Percentiles rank a stretch among this genome's conserved stretches.
These are phyloP conservation scores for Monosporascus sp. DNA, from an alignment of 2,329 filamentous ascomycete genomes.

Conservation along the genomic window DNA sequence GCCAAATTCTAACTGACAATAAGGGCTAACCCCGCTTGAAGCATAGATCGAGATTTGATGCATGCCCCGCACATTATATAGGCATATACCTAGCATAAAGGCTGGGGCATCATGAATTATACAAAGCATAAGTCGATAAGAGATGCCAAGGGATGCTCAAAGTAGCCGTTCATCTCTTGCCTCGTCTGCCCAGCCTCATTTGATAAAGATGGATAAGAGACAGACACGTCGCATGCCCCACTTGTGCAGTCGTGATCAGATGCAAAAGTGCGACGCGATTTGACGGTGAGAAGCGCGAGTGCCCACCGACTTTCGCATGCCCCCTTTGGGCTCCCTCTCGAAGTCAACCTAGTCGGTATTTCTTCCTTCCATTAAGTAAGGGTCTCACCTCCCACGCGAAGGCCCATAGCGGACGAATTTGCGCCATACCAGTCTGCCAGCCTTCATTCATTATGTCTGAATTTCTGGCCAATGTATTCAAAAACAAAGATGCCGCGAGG, in stretches of 20 bases:
- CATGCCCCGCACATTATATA: too few species aligned
- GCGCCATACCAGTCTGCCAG: neutral
- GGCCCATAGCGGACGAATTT: neutral
- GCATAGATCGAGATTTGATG: too few species aligned
- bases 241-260: neutral
- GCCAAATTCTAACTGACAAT: too few species aligned
- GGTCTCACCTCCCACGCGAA: neutral
- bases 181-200: too few species aligned
- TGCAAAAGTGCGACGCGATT: neutral
- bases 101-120: too few species aligned
- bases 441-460: neutral
- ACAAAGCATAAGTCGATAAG: too few species aligned
- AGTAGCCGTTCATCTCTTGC: too few species aligned
- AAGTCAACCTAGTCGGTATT: neutral
- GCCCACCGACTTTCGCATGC: slow-evolving; percentile 2
- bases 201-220: neutral
- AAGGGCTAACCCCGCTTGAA: too few species aligned
- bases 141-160: too few species aligned
- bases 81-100: too few species aligned
- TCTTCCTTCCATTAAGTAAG: neutral
- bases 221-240: neutral
- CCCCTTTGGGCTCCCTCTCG: neutral
- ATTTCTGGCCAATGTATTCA: neutral
- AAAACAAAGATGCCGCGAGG: neutral
- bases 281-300: neutral